Evolutionary conservation across 352 stramenopile species (phyloP).

Genomic region (Phytophthora capsici): DNA sequence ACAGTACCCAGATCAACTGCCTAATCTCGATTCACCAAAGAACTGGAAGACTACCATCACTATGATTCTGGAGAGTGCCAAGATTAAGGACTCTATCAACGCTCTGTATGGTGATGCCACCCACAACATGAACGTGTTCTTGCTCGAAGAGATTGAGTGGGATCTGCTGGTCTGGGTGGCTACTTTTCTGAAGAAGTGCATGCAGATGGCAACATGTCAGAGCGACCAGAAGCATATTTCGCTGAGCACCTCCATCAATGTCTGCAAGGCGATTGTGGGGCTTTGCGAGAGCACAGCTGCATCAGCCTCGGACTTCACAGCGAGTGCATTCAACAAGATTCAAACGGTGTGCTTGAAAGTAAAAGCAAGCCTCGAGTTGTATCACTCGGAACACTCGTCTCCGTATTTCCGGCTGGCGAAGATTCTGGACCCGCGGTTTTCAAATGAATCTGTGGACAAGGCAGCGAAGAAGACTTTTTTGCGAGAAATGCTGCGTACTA

Average conservation of each 20-base stretch:
- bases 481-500: slow-evolving; percentile 77
- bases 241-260: slow-evolving; percentile 80
- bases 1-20: slow-evolving; percentile 65
- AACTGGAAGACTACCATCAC: slow-evolving; percentile 70
- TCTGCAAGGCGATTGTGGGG: slow-evolving; percentile 82
- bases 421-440: slow-evolving; percentile 81
- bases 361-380: slow-evolving; percentile 69
- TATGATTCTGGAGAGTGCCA: slow-evolving; percentile 82
- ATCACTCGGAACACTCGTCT: slow-evolving; percentile 73
- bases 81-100: slow-evolving; percentile 80
- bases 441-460: slow-evolving; percentile 83
- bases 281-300: slow-evolving; percentile 75
- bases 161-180: slow-evolving; percentile 76
- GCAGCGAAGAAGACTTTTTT: slow-evolving; percentile 77
- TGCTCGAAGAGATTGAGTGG: slow-evolving; percentile 83
- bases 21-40: slow-evolving; percentile 76
- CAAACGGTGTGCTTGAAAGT: slow-evolving; percentile 81
- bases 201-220: slow-evolving; percentile 82
- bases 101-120: slow-evolving; percentile 67
- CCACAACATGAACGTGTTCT: slow-evolving; percentile 77
- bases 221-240: slow-evolving; percentile 83
- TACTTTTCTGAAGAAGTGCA: slow-evolving; percentile 79
- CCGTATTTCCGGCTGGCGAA: slow-evolving; percentile 79
- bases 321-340: slow-evolving; percentile 63
- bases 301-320: slow-evolving; percentile 64